Percentiles rank a stretch among this genome's conserved stretches.
Conservation (phyloP, 805 yeast genomes). For the Metschnikowia lochheadii region DNA sequence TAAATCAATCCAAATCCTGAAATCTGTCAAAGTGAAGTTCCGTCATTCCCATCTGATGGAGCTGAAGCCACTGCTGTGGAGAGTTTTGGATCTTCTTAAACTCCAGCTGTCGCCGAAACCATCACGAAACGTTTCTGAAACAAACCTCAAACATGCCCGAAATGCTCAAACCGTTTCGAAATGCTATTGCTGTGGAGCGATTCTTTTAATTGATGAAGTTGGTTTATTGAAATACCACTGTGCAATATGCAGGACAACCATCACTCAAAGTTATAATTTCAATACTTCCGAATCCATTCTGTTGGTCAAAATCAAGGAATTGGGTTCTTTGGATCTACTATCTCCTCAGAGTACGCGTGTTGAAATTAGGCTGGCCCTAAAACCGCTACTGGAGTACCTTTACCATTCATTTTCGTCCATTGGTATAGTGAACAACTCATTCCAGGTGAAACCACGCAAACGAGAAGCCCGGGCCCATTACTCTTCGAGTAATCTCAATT, state of each 20-base stretch:
- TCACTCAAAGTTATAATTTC: slow-evolving; percentile 19
- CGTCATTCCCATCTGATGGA: background rate
- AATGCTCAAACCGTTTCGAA: slow-evolving; percentile 17
- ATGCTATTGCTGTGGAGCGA: slow-evolving; percentile 38
- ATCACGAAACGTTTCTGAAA: slow-evolving; percentile 10
- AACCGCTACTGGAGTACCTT: slow-evolving; percentile 49
- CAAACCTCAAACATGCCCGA: slow-evolving; percentile 1
- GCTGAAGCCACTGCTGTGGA: slow-evolving; percentile 17
- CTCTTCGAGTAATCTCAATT: slow-evolving; percentile 48
- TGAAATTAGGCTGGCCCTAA: slow-evolving; percentile 34
- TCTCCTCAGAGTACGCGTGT: slow-evolving; percentile 8
- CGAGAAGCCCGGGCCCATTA: slow-evolving; percentile 30
- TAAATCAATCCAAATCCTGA: no score
- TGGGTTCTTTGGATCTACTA: slow-evolving; percentile 32
- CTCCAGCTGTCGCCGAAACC: slow-evolving; percentile 17
- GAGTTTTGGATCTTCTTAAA: slow-evolving; percentile 18
- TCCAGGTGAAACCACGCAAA: slow-evolving; percentile 28
- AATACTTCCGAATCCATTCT: slow-evolving; percentile 20
- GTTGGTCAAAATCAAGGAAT: slow-evolving; percentile 26
- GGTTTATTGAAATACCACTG: slow-evolving; percentile 48
- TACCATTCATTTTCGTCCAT: slow-evolving; percentile 45
- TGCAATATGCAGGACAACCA: slow-evolving; percentile 55
- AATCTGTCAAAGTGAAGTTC: no score
- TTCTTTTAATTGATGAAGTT: slow-evolving; percentile 27
- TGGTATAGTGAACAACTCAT: slow-evolving; percentile 51